phyloP scores from a whole-genome alignment of 1,284 basidiomycete genomes.

The Fomitopsis palustris region DNA sequence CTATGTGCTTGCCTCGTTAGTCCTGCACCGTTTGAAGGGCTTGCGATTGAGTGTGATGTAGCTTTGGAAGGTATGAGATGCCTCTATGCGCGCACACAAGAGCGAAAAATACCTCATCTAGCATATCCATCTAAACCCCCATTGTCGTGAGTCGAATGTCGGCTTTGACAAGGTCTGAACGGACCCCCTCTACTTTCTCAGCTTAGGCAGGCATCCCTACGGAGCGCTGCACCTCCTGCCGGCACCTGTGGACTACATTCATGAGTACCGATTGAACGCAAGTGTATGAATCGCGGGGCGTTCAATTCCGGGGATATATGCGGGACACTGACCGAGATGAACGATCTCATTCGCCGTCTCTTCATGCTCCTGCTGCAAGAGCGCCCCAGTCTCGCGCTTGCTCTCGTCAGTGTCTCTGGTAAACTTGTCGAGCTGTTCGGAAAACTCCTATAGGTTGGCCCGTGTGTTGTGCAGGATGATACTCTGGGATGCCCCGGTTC shows the following conservation, averaged over 20 bases:
- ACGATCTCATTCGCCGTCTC: constrained; percentile 25
- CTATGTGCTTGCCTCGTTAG: constrained; percentile 47
- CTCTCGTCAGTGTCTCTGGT: constrained; percentile 24
- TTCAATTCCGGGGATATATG: constrained; percentile 9
- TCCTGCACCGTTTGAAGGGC: constrained; percentile 46
- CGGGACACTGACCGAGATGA: constrained; percentile 31
- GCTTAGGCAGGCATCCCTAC: constrained; percentile 55
- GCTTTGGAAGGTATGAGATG: constrained; percentile 10
- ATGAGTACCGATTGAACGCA: not conserved
- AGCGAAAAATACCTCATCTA: constrained; percentile 42
- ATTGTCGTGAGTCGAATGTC: constrained; percentile 41
- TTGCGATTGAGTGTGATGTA: constrained; percentile 35
- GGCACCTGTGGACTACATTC: constrained; percentile 51
- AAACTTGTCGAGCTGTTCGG: constrained; percentile 39
- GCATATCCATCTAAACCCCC: constrained; percentile 52
- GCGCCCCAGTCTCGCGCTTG: constrained; percentile 25
- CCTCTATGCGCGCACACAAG: not conserved
- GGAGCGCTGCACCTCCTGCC: constrained; percentile 53
- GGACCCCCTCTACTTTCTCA: constrained; percentile 36
- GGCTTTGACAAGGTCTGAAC: constrained; percentile 34
- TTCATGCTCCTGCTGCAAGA: constrained; percentile 29
- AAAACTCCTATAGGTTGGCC: constrained; percentile 58
- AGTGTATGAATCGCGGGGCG: not conserved
- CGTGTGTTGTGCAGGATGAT: constrained; percentile 69
- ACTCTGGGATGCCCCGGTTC: constrained; percentile 58